Conservation (phyloP, 1,284 basidiomycete genomes). For the Pascua sp. region DNA sequence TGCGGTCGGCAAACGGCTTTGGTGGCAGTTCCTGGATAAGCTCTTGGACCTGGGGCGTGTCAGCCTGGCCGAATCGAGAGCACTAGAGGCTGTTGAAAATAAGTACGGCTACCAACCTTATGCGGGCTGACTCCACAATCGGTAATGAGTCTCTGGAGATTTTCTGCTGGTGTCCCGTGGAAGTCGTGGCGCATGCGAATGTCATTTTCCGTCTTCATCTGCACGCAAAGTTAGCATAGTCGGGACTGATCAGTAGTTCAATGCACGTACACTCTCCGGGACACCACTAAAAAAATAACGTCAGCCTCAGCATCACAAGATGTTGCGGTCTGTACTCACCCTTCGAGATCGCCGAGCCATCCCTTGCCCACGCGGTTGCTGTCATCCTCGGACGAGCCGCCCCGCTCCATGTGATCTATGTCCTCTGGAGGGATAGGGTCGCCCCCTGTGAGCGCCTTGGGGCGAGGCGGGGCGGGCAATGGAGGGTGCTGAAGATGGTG, state of each 20-base stretch:
- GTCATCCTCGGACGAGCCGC: conserved; percentile 31
- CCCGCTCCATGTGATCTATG: conserved; percentile 21
- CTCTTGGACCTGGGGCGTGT: conserved; percentile 59
- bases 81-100: neutral
- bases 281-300: conserved; percentile 19
- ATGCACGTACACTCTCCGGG: conserved; percentile 23
- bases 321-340: conserved; percentile 23
- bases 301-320: neutral
- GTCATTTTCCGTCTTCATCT: conserved; percentile 44
- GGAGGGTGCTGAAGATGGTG: conserved; percentile 8
- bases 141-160: conserved; percentile 66
- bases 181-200: conserved; percentile 47
- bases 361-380: conserved; percentile 31
- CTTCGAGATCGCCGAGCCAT: conserved; percentile 44
- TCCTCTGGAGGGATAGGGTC: conserved; percentile 14
- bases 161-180: conserved; percentile 49
- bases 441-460: conserved; percentile 2
- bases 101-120: conserved; percentile 50
- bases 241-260: neutral
- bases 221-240: neutral
- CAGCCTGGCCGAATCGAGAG: neutral
- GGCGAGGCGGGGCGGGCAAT: neutral
- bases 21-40: conserved; percentile 83
- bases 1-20: conserved; percentile 64
- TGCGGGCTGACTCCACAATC: conserved; percentile 86